phyloP scores from a whole-genome alignment of 352 stramenopile genomes.

The Halophytophthora batemanensis region DNA sequence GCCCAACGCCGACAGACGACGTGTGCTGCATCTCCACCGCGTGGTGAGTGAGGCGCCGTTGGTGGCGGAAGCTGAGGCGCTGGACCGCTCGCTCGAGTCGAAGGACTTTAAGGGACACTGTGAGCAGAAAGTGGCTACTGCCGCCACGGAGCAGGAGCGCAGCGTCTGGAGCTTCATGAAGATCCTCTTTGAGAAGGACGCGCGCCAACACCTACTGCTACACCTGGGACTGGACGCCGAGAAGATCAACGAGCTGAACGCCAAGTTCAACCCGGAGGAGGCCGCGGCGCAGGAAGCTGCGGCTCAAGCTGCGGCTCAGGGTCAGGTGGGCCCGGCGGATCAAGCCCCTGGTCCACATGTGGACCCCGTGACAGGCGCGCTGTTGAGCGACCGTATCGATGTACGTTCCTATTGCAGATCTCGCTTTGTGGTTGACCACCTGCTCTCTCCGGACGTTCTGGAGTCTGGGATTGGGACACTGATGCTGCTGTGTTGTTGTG shows the following conservation, averaged over 20 bases:
- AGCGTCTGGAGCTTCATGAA: slow-evolving; percentile 93
- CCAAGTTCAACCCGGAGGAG: slow-evolving; percentile 66
- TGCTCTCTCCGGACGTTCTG: not conserved
- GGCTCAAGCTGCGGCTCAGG: slow-evolving; percentile 10
- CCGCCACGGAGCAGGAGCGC: slow-evolving; percentile 56
- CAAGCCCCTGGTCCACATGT: slow-evolving; percentile 22
- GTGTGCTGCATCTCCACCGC: slow-evolving; percentile 78
- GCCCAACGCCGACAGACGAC: slow-evolving; percentile 57
- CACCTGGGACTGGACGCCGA: slow-evolving; percentile 94
- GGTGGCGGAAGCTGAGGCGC: slow-evolving; percentile 80
- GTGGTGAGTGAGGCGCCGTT: slow-evolving; percentile 80
- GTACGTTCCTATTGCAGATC: slow-evolving; percentile 41
- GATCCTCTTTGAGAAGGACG: slow-evolving; percentile 94
- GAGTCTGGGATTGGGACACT: slow-evolving; percentile 3
- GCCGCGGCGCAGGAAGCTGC: slow-evolving; percentile 27
- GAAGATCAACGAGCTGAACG: slow-evolving; percentile 86
- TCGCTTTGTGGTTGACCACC: too few species aligned
- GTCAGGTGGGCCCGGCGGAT: slow-evolving; percentile 14
- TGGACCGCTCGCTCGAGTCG: slow-evolving; percentile 90
- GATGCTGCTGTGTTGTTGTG: slow-evolving; percentile 7
- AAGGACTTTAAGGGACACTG: slow-evolving; percentile 93
- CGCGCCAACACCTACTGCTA: slow-evolving; percentile 91
- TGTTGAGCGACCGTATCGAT: slow-evolving; percentile 73
- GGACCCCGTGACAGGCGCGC: slow-evolving; percentile 40
- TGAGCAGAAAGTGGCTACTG: slow-evolving; percentile 78